Percentiles rank a stretch among this genome's conserved stretches.
phyloP scores from a whole-genome alignment of 331 rosid genomes.

The Malus hybrid region DNA sequence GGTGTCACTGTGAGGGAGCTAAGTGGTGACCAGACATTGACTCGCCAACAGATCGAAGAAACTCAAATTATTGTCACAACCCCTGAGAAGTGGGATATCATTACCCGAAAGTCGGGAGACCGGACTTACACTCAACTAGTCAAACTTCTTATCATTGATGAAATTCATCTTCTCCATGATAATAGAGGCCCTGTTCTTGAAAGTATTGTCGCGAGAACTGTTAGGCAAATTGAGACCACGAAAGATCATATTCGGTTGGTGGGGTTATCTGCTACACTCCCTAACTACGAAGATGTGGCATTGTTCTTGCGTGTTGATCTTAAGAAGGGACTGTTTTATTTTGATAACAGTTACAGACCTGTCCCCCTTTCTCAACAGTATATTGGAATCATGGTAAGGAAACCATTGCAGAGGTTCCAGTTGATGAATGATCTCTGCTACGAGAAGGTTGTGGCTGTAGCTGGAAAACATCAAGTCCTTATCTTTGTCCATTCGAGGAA shows the following conservation, averaged over 20 bases:
- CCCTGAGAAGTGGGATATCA: conserved; percentile 99
- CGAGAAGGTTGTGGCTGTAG: conserved; percentile 85
- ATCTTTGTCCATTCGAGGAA: conserved; percentile 93
- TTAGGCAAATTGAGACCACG: conserved; percentile 88
- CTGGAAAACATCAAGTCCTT: conserved; percentile 96
- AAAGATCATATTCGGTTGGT: conserved; percentile 90
- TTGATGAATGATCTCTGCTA: conserved; percentile 96
- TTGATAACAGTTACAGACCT: conserved; percentile 90
- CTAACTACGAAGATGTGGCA: conserved; percentile 87
- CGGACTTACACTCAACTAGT: conserved; percentile 92
- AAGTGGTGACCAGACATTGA: conserved; percentile 86
- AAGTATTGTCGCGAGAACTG: conserved; percentile 94
- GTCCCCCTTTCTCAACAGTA: conserved; percentile 96
- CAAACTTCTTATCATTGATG: conserved; percentile 85
- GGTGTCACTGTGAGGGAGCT: conserved; percentile 82
- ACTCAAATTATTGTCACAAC: conserved; percentile 96
- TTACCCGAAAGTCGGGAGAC: conserved; percentile 91
- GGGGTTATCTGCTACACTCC: conserved; percentile 92
- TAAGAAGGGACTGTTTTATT: conserved; percentile 60
- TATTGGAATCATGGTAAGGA: conserved; percentile 82
- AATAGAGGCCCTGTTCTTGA: conserved; percentile 97
- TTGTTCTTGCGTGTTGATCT: conserved; percentile 80
- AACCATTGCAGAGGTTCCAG: conserved; percentile 96
- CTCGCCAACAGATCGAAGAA: conserved; percentile 91
- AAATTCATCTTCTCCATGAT: conserved; percentile 96